Base-by-base conservation (phyloP, 306 rosid genomes). In the Glycine soja region DNA sequence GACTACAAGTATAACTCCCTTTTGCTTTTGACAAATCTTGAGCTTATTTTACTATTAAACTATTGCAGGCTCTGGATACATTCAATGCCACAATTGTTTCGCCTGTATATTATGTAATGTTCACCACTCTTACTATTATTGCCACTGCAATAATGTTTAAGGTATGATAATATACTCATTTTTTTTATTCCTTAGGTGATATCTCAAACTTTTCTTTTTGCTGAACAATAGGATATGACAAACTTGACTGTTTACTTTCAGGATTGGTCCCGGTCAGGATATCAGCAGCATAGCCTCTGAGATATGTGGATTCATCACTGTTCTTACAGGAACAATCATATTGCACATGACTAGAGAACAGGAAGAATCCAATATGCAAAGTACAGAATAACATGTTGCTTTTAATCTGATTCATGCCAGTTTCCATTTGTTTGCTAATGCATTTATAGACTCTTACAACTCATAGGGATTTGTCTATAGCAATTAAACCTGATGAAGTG, bases 181-280 rank as follows among this genome's bases (percentile, higher is more conserved):
- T 45, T 54, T n/a, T 78, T 45, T 10, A 46, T 47, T 67, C 70
- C 78, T 80, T 58, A 38, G 70, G 51, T 13, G 36, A 63, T 78
- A 34, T 30, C 12, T 74, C 64, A 50, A 74, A 32, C 24, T 52
- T 80, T 15, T 53, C 30, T 48, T 77, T 50, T 78, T 64, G 70
- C 54, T 83, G 61, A 58, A 43, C 16, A 24, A 38, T 19, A 34
- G 51, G 18, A 74, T 74, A 11, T 58, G 53, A 51, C 38, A 42
- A 50, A 52, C 56, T 80, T 62, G 74, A 67, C 16, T 76, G 62
- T 56, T 24, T 56, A 12, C 62, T 87, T 42, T 73, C 88, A 95
- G 99, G 99, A 95, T 81, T 95, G 99, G 99, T 91, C 92, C 92
- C 46, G 96, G 96, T 70, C 99, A 95, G 91, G 53, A 86, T 72